Base-by-base conservation (phyloP, 1,139 yeast genomes). In the Scheffersomyces parashehatae region DNA sequence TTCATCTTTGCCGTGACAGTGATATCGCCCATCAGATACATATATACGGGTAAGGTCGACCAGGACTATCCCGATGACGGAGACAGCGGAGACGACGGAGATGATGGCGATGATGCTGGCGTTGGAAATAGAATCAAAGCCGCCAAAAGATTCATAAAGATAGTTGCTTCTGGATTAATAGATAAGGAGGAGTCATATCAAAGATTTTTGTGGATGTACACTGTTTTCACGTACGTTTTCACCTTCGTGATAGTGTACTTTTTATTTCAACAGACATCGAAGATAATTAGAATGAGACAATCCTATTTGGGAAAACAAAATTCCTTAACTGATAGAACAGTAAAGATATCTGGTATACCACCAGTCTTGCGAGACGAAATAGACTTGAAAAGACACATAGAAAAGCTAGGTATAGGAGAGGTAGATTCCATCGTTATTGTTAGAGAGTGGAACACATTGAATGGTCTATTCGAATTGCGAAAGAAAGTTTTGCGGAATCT, bases 291-390 rank as follows among this genome's bases (percentile, higher is more conserved):
- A 45, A 83, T 87, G 15, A 77, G 99, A 45, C 99, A 93, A 60
- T 73, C 76, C 51, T 88, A 88, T 59, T 70, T 93, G 52, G 98
- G 98, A 0, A 79, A 83, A 40, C 98, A 91, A 60, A 86, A 88
- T 60, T 85, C 97, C 5, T 80, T 93, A 43, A 90, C 98, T 0
- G 99, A 93, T 70, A 74, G 97, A 56, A 93, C 99, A 0, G 87
- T 93, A 43, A 72, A 95, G 46, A 65, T 93, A 24, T 86, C 95
- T 36, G 98, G 98, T 0, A 88, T 93, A n/a, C 97, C 98, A 0
- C 85, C 88, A 0, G 82, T 83, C 40, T 67, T 90, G 33, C 70
- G 97, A 44, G 83, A 82, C 42, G 93, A 84, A 51, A 75, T 76
- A 20, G 82, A 79, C 11, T 68, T 93, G 52, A 83, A 79, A 46